A percentile compares a stretch with the other conserved stretches of the same genome.
Evolutionary conservation across 192 early-diverging fungal genomes (phyloP).

Genomic region (Mycoemilia scoparia): DNA sequence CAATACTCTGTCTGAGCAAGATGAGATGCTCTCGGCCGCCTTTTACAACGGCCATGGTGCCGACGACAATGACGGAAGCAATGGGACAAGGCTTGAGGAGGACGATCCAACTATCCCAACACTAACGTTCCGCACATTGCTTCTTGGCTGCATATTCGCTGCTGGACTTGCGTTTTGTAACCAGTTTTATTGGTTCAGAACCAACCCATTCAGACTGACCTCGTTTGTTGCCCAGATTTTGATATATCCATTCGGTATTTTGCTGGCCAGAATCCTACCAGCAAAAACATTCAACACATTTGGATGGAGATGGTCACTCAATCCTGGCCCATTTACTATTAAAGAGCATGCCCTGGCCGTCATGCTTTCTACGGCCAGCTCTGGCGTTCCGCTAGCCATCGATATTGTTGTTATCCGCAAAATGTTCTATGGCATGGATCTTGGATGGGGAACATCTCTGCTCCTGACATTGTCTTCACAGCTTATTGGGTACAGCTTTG

Average conservation of each 20-base stretch:
- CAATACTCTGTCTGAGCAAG: too few species aligned
- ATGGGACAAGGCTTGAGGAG: too few species aligned
- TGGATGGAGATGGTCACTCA: slow-evolving; percentile 15
- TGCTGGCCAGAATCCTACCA: slow-evolving; percentile 35
- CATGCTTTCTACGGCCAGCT: slow-evolving; percentile 40
- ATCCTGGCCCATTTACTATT: slow-evolving; percentile 56
- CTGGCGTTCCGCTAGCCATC: slow-evolving; percentile 38
- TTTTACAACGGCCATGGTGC: too few species aligned
- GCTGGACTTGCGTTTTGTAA: slow-evolving; percentile 33
- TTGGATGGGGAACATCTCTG: slow-evolving; percentile 31
- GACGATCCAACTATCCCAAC: slow-evolving; percentile 37
- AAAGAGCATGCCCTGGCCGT: slow-evolving; percentile 64
- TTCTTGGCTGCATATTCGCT: slow-evolving; percentile 39
- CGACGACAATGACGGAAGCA: too few species aligned
- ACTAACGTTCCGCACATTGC: slow-evolving; percentile 39
- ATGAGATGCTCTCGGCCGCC: too few species aligned
- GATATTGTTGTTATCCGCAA: slow-evolving; percentile 39
- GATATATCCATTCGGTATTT: slow-evolving; percentile 41
- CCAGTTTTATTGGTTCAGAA: slow-evolving; percentile 57
- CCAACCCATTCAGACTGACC: slow-evolving; percentile 38
- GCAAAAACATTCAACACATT: slow-evolving; percentile 2
- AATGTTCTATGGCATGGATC: slow-evolving; percentile 33
- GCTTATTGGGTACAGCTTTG: slow-evolving; percentile 32
- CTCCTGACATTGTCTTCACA: slow-evolving; percentile 39
- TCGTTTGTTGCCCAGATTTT: slow-evolving; percentile 41